phyloP scores from a whole-genome alignment of 23 red algal genomes.

The Cyanidium caldarium region DNA sequence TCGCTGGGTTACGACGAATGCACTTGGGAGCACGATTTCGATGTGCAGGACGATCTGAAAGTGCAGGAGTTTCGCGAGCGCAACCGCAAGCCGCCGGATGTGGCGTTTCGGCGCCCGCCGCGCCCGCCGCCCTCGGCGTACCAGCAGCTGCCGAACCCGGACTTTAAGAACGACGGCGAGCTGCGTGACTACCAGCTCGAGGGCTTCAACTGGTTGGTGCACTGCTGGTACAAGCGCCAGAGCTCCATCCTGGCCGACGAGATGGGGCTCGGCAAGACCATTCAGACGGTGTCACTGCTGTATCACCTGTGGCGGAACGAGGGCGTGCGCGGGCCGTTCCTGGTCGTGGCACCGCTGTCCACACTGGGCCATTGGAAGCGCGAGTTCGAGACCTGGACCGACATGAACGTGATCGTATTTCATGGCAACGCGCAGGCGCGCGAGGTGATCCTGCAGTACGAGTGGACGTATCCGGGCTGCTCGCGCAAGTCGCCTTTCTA shows the following conservation, averaged over 20 bases:
- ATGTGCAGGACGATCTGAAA: conserved; percentile 31
- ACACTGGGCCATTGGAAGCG: conserved; percentile 54
- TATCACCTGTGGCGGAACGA: conserved; percentile 18
- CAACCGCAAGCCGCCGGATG: conserved; percentile 1
- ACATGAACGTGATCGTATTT: conserved; percentile 36
- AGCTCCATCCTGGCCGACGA: conserved; percentile 44
- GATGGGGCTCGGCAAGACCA: conserved; percentile 47
- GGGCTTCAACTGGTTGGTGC: conserved; percentile 36
- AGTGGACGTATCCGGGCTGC: conserved; percentile 38
- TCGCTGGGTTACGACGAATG: conserved; percentile 29
- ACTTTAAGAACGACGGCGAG: conserved; percentile 31
- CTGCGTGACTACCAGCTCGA: conserved; percentile 37
- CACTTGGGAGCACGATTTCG: conserved; percentile 33
- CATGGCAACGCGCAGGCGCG: conserved; percentile 33
- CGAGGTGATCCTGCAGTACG: conserved; percentile 29
- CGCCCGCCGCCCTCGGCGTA: conserved; percentile 8
- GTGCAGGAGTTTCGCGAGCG: conserved; percentile 19
- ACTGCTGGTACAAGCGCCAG: conserved; percentile 38
- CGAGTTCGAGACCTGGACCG: conserved; percentile 33
- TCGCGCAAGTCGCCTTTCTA: conserved; percentile 12
- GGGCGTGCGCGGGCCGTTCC: conserved; percentile 38
- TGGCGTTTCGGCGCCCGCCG: background rate
- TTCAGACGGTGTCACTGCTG: conserved; percentile 24
- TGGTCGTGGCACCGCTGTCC: conserved; percentile 59
- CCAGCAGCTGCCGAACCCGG: background rate